Evolutionary conservation across 2,329 filamentous ascomycete genomes (phyloP), one percentile per base, ranked within the genome.

Genomic region (Colletotrichum sublineola): DNA sequence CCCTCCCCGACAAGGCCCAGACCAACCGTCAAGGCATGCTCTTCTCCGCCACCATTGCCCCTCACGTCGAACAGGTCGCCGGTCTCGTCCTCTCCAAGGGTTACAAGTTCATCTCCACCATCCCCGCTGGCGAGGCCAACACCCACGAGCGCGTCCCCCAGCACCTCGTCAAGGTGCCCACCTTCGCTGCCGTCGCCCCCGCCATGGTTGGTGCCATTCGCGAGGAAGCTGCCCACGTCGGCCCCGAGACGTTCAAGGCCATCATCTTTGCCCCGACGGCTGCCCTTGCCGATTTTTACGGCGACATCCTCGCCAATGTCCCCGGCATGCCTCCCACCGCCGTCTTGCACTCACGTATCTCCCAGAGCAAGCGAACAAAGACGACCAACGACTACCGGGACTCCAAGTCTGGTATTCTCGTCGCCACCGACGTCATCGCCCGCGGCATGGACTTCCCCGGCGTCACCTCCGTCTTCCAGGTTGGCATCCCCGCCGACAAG

Each of bases 51-150:
- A 97, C 94, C 29, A 92, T 97, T 81, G 92, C 90, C 50, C 88
- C 89, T 33, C 94, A 96, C 79, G 92, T 97, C 65, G 88, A 95
- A 78, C 90, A 92, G 72, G 88, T 97, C 68, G 93, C 95, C 50
- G 86, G 88, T 52, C 80, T 88, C 57, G 93, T 92, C 2, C 88
- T 96, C 78, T 90, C 91, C 74, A 88, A 85, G 14, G 82, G 90
- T 66, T 97, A 96, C 86, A 91, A 93, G 79, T 95, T 93, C 81
- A 91, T 97, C 79, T 93, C 94, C 63, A 96, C 94, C 65, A 92
- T 97, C 48, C 86, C 89, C 68, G 88, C 91, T 15, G 90, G 94
- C 76, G 94, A 97, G 78, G 85, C 87, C 38, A 93, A 91, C 74
- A 96, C 94, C 0, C 94, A 97, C 78, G 85, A 93, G 73, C 87